Base-by-base conservation (phyloP, 352 stramenopile species). In the Globisporangium polare region DNA sequence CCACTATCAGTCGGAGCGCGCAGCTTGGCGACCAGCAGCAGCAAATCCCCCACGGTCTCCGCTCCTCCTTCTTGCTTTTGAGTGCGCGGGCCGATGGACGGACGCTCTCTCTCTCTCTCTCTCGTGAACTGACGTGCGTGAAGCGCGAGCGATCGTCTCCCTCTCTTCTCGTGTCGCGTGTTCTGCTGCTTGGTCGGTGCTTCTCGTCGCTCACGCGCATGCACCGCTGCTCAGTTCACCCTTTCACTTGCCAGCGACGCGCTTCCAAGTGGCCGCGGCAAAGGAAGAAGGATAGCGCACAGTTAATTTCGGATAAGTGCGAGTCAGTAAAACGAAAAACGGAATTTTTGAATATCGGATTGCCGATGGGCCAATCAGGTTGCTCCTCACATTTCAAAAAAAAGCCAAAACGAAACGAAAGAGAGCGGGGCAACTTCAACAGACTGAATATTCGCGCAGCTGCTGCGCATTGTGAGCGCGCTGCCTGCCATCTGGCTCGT, bases 381-480 rank as follows among this genome's bases (percentile, higher is more conserved):
- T 33, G 29, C 29, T 33, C 29, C 5, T 33, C 29, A 7, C 29
- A 33, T 33, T 33, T 7, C n/a, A n/a, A n/a, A 33, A 33, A 33
- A 33, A 33, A 33, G 29, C 29, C 29, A 33, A 33, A 33, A 33
- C 5, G 46, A 52, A 49, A 17, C 18, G 18, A 52, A 18, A n/a
- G 26, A 54, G 49, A 54, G 49, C 49, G 27, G 26, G 47, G 31
- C 49, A 54, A 54, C 49, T 54, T 39, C 49, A 54, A 53, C 6
- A 8, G 47, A 53, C 47, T 53, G 47, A 53, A 53, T 53, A 53
- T 53, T 53, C 33, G 47, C 8, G 24, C 47, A 53, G 24, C 47
- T 53, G 47, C 29, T 53, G 22, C 29, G 22, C 24, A 33, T 29
- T n/a, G 9, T 51, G 0, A 24, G 22, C 10, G 45, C 22, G 20